Percentiles rank a stretch among this genome's conserved stretches.
These are phyloP conservation scores for Camillea tinctor DNA, from an alignment of 2,329 filamentous ascomycete species.

Conservation along the genomic window DNA sequence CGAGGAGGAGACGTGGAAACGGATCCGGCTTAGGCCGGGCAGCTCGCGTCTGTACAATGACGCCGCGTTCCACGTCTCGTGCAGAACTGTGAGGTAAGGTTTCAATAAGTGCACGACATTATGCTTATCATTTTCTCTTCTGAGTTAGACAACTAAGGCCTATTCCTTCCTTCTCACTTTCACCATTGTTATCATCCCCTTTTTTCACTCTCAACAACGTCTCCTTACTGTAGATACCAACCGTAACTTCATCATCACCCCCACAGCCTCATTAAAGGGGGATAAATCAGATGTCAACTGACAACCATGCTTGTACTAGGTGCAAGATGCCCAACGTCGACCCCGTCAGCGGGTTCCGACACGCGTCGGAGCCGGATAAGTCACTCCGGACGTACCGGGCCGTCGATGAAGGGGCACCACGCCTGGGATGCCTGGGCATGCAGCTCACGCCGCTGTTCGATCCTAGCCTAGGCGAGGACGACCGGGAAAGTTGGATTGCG, in stretches of 20 bases:
- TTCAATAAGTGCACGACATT: conserved; percentile 1
- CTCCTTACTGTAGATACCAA: conserved; percentile 8
- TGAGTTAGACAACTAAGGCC: background rate
- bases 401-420: conserved; percentile 59
- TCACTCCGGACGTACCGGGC: conserved; percentile 58
- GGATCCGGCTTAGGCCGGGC: conserved; percentile 51
- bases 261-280: too few species aligned
- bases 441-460: conserved; percentile 59
- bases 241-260: background rate
- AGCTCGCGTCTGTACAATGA: conserved; percentile 46
- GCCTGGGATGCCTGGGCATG: conserved; percentile 62
- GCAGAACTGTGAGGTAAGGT: conserved; percentile 60
- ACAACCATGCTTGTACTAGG: conserved; percentile 26
- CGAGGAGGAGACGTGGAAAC: conserved; percentile 69
- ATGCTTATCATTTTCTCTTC: background rate
- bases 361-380: conserved; percentile 55
- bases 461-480: conserved; percentile 22
- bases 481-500: conserved; percentile 44
- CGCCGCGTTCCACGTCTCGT: conserved; percentile 54
- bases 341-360: conserved; percentile 56
- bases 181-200: background rate
- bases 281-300: background rate
- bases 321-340: conserved; percentile 73
- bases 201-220: background rate
- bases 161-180: background rate